Base-by-base conservation (phyloP, 331 rosid genomes). In the Acacia concinna region DNA sequence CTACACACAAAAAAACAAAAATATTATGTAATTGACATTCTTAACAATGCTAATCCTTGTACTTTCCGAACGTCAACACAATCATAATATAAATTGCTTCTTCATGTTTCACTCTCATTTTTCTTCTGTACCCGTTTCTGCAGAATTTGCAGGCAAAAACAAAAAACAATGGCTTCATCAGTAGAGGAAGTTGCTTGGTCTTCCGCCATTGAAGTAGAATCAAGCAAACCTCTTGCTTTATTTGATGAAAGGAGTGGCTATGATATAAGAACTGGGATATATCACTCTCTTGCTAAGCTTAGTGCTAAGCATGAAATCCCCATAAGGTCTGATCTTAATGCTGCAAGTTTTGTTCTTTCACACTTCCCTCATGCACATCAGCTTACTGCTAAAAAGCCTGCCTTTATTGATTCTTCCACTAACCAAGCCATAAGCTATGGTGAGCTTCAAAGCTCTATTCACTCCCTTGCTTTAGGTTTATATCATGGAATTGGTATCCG, bases 401-500 rank as follows among this genome's bases (percentile, higher is more conserved):
- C 97, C 47, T 96, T 81, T 78, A 74, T 92, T 66, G 97, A 92
- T 80, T 46, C 89, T 20, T 64, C 67, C 59, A 83, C 93, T 35
- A 30, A 77, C 65, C 71, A 4, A n/a, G 85, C 78, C 2, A 31
- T 94, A 7, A 88, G 93, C 49, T 94, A 91, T 12, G 92, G 90
- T 1, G 86, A 90, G 49, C 87, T 94, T 78, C 85, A 60, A 28
- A 75, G 85, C 20, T 92, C 93, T 5, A 67, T 84, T 80, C 75
- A 78, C 47, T 89, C 93, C 6, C 90, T 94, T 10, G 93, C 97
- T 2, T 83, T 87, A 1, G 97, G 91, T 8, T 82, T 94, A 87
- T 81, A 79, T 79, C 87, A 87, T 68, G 95, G 88, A 44, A 90
- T 91, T 11, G 95, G 88, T 38, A 70, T 94, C 68, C 79, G 84